phyloP scores from a whole-genome alignment of 495 filamentous ascomycete species.

The Penicillium paradoxum region DNA sequence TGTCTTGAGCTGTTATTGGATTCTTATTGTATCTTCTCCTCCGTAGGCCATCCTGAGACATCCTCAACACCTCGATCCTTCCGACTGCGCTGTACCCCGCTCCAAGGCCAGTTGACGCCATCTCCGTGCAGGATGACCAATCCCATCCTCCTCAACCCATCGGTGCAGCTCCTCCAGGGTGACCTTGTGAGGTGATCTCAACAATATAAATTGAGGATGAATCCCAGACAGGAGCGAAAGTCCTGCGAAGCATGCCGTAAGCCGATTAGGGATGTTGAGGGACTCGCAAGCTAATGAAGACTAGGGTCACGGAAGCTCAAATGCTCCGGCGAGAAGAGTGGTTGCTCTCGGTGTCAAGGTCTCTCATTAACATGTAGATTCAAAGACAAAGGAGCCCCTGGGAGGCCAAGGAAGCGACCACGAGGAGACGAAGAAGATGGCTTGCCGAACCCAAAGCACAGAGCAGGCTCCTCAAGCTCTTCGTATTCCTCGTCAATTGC shows the following conservation, averaged over 20 bases:
- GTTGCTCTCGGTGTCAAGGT: conserved; percentile 20
- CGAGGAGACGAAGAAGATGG: conserved; percentile 8
- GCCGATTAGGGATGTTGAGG: background rate
- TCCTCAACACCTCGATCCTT: background rate
- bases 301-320: conserved; percentile 24
- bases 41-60: too few species aligned
- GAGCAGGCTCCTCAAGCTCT: conserved; percentile 5
- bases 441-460: background rate
- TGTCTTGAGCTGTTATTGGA: too few species aligned
- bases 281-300: background rate
- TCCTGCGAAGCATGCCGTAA: conserved; percentile 9
- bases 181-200: background rate
- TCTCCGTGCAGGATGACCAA: conserved; percentile 17
- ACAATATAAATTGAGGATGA: conserved; percentile 15
- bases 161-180: background rate
- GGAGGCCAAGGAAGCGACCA: conserved; percentile 20
- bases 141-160: background rate
- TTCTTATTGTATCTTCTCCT: too few species aligned
- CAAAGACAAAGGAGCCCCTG: conserved; percentile 24
- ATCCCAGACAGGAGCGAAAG: conserved; percentile 18
- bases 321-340: conserved; percentile 26
- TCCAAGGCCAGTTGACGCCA: conserved; percentile 17
- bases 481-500: conserved; percentile 5
- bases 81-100: conserved; percentile 21
- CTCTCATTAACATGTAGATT: conserved; percentile 21